Evolutionary conservation across 345 rosid species (phyloP).

Genomic region (Eucalyptus tenuipes): DNA sequence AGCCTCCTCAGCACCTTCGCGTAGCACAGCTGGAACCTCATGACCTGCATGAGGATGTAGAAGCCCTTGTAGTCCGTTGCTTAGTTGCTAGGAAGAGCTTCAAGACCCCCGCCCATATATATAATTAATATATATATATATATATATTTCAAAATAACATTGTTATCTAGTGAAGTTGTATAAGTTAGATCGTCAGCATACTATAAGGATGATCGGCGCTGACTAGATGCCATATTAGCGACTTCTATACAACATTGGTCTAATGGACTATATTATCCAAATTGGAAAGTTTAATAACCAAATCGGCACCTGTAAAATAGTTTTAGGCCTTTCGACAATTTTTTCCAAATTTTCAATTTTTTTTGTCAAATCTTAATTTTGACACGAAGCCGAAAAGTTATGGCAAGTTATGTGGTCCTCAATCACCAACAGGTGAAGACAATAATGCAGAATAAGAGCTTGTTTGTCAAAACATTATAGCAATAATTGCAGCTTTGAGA

Average conservation of each 20-base stretch:
- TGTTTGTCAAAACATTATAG: neutral
- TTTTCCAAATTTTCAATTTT: neutral
- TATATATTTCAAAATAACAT: neutral
- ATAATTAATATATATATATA: too few relatives aligned
- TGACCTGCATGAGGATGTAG: too few relatives aligned
- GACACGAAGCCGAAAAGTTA: neutral
- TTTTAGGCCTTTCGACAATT: neutral
- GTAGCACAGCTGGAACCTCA: too few relatives aligned
- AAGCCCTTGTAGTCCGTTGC: too few relatives aligned
- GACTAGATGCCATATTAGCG: neutral
- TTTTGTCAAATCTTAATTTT: neutral
- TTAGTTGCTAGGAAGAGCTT: too few relatives aligned
- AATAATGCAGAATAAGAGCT: neutral
- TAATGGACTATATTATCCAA: neutral
- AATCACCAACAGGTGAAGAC: neutral
- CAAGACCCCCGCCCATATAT: too few relatives aligned
- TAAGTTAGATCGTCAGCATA: too few relatives aligned
- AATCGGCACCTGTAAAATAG: rapidly evolving
- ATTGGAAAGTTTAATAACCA: too few relatives aligned
- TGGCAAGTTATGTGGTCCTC: neutral
- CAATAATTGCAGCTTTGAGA: neutral
- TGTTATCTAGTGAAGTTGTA: too few relatives aligned
- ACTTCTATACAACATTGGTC: too few relatives aligned
- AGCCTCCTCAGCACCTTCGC: too few relatives aligned
- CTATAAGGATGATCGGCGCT: rapidly evolving